Base-by-base conservation (phyloP, 768 basidiomycete genomes). In the Leucocoprinus birnbaumii region DNA sequence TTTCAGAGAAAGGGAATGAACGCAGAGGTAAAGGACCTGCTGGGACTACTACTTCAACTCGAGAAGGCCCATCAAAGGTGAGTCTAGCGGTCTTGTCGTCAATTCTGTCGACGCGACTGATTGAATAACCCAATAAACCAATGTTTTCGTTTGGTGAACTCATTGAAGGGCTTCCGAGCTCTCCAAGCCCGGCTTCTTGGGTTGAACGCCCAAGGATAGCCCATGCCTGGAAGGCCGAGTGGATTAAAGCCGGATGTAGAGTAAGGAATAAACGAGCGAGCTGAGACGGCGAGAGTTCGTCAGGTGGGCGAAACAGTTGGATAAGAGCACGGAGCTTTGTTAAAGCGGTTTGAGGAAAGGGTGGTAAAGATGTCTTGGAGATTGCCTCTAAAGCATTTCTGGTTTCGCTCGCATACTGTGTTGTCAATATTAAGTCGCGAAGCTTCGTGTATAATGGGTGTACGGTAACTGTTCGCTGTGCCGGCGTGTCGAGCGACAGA, bases 261-360 rank as follows among this genome's bases (percentile, higher is more conserved):
- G 76, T 77, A 22, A 86, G 63, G 14, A 86, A 58, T 1, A 87
- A 67, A 2, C 80, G 72, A 1, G 80, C 77, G 11, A 86, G 77
- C 60, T 83, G 80, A 2, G 65, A 66, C 0, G 82, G 73, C 1
- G 77, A 62, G 1, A 80, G 66, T 3, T 56, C 26, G 0, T 64
- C 64, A 1, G 77, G 73, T 0, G 80, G 75, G 0, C 82, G 83
- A 60, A 86, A 87, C 14, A 64, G 65, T 2, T 73, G 59, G 3
- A 79, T 53, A 0, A 87, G 70, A 0, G 65, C 64, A 5, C 69
- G 62, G 2, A 85, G 74, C 61, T 86, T 86, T 18, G 66, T 66
- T 3, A 85, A 65, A 0, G 84, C 78, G 0, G 84, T 86, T 64
- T 87, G 85, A 0, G 85, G 85, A 62, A 87, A 87, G 0, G 84